Evolutionary conservation across 176 grass and related monocot genomes (phyloP), one percentile per base, ranked within the genome.

Genomic region (Oryza meridionalis): DNA sequence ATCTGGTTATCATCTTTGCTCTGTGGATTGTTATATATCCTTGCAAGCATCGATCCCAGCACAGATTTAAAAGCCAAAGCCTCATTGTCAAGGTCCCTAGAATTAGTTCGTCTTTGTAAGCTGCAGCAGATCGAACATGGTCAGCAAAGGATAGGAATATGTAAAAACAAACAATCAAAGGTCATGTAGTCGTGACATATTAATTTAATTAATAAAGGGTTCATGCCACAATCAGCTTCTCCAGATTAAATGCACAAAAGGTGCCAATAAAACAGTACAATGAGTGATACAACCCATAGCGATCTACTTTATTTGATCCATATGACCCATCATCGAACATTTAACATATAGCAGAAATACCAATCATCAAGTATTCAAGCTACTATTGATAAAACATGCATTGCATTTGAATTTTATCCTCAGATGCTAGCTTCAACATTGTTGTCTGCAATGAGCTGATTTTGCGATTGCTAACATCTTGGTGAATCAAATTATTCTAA

Each of bases 31-130:
- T 82, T 90, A 76, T 96, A 99, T 69, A 90, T 84, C 81, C 90
- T 91, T 19, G 89, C 77, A 79, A 99, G 93, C 96, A 99, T 99
- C n/a, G 93, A 79, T 40, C 93, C 93, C 66, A 99, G 50, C 29
- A 99, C 77, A 70, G 90, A 81, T 86, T 90, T 89, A 83, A 99
- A 89, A 76, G 97, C 91, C 87, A 95, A 73, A 75, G 97, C 89
- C 58, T 92, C 91, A 64, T 85, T 94, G 79, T 99, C 97, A 81
- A 96, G 91, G 78, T 99, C 93, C 75, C 80, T 71, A 37, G 81
- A 80, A 85, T 88, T 91, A 70, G 46, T 91, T 82, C 97, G 86
- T 74, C 85, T 84, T 61, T 99, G 97, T 79, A 99, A 92, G 71
- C 97, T 98, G 89, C 50, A 84, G 59, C 14, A 88, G 24, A 70